phyloP scores from a whole-genome alignment of 495 filamentous ascomycete species.

The Penicillium coprophilum region DNA sequence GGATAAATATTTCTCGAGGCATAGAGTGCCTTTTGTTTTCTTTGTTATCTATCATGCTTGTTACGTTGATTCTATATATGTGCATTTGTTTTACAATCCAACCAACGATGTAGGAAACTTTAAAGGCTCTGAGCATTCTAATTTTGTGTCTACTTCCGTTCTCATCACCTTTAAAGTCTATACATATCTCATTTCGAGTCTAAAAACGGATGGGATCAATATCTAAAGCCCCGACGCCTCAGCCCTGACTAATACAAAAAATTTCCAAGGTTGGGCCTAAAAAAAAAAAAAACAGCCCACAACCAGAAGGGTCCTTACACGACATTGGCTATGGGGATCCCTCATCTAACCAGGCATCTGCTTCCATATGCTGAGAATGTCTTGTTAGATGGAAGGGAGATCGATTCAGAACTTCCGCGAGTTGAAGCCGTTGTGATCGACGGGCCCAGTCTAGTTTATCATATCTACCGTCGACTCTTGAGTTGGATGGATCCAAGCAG shows the following conservation, averaged over 20 bases:
- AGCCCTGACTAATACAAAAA: conserved; percentile 4
- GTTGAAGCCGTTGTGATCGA: conserved; percentile 62
- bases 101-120: not conserved
- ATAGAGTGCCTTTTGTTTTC: not conserved
- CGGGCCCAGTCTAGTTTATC: conserved; percentile 72
- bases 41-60: not conserved
- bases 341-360: conserved; percentile 57
- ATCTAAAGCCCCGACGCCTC: not conserved
- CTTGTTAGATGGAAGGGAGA: conserved; percentile 32
- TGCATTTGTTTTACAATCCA: not conserved
- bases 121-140: not conserved
- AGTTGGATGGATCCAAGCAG: conserved; percentile 29
- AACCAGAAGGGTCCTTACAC: not conserved
- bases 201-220: not conserved
- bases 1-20: not conserved
- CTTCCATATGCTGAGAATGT: conserved; percentile 54
- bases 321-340: conserved; percentile 64
- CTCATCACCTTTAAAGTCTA: not conserved
- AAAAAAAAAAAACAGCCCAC: not conserved
- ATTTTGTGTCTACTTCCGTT: not conserved
- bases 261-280: too few relatives aligned
- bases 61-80: conserved; percentile 2
- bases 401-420: conserved; percentile 4
- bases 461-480: conserved; percentile 59
- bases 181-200: not conserved